These are phyloP conservation scores for Mortierella sp. DNA, from an alignment of 371 early-diverging fungal genomes.

Conservation along the genomic window DNA sequence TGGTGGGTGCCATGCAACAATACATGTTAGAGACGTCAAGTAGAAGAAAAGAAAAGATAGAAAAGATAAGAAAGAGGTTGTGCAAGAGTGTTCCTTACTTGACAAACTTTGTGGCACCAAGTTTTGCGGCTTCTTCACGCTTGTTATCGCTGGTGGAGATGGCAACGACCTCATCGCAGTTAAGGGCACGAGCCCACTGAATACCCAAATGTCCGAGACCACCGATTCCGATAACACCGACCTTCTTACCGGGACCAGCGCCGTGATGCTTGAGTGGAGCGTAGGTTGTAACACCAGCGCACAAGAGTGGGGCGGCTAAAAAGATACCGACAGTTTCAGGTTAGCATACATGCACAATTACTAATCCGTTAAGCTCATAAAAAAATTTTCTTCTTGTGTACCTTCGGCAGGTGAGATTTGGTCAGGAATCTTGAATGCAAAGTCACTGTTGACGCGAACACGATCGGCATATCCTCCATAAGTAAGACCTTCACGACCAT, in stretches of 20 bases:
- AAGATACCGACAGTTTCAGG: not conserved
- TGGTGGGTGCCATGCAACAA: not conserved
- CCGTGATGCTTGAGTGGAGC: slow-evolving; percentile 65
- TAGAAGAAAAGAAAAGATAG: not conserved
- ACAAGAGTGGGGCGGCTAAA: slow-evolving; percentile 60
- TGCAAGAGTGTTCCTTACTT: slow-evolving; percentile 21
- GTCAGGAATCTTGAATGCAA: slow-evolving; percentile 68
- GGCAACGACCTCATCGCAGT: slow-evolving; percentile 80
- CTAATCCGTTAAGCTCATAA: not conserved
- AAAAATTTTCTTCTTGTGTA: not conserved
- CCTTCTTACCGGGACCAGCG: slow-evolving; percentile 65
- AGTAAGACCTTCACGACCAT: slow-evolving; percentile 39
- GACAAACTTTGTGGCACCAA: slow-evolving; percentile 76
- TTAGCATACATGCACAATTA: no score
- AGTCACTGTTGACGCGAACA: slow-evolving; percentile 59
- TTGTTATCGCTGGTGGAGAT: slow-evolving; percentile 79
- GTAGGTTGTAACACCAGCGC: slow-evolving; percentile 81
- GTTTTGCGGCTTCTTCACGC: slow-evolving; percentile 71
- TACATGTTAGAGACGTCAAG: not conserved
- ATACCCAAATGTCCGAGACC: slow-evolving; percentile 81
- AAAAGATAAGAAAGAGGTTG: not conserved
- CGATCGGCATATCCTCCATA: slow-evolving; percentile 65
- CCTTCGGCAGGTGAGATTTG: slow-evolving; percentile 60
- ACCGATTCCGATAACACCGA: slow-evolving; percentile 80
- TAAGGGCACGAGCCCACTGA: slow-evolving; percentile 69